Conservation (phyloP, 495 filamentous ascomycete species). For the Hypoxylon cercidicola region DNA sequence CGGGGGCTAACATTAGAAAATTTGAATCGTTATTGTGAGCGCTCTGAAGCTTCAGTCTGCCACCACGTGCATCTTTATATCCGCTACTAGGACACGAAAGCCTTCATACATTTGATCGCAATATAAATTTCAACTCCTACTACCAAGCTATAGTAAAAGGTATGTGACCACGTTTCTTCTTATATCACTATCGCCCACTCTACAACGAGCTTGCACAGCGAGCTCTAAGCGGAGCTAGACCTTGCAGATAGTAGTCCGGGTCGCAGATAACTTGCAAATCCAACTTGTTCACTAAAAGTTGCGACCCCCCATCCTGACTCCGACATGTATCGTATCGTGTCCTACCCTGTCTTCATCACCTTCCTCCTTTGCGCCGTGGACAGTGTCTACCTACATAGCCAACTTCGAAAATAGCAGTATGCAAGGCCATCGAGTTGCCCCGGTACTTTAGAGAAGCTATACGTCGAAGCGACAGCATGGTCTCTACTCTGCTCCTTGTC, state of each 20-base stretch:
- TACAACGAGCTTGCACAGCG: not conserved
- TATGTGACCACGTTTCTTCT: not conserved
- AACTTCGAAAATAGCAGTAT: too few species aligned
- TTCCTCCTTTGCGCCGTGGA: too few species aligned
- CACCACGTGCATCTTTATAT: too few species aligned
- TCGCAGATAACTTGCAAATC: not conserved
- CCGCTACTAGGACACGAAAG: too few species aligned
- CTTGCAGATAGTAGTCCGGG: not conserved
- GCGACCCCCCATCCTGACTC: not conserved
- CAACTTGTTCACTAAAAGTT: not conserved
- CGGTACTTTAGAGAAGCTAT: not conserved
- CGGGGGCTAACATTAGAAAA: not conserved
- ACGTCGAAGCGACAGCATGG: conserved; percentile 3
- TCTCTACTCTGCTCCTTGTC: conserved; percentile 9
- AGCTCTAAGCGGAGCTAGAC: conserved; percentile 7
- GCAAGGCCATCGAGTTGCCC: too few species aligned
- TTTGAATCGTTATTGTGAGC: conserved; percentile 1
- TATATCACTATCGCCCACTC: not conserved
- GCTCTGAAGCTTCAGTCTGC: too few species aligned
- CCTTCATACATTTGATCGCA: not conserved
- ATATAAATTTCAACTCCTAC: not conserved
- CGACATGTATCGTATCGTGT: not conserved
- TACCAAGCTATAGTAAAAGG: not conserved
- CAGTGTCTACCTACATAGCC: too few species aligned
- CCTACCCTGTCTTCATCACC: not conserved